phyloP scores from a whole-genome alignment of 2,329 filamentous ascomycete genomes.

The Phaeosphaeriaceae sp. region DNA sequence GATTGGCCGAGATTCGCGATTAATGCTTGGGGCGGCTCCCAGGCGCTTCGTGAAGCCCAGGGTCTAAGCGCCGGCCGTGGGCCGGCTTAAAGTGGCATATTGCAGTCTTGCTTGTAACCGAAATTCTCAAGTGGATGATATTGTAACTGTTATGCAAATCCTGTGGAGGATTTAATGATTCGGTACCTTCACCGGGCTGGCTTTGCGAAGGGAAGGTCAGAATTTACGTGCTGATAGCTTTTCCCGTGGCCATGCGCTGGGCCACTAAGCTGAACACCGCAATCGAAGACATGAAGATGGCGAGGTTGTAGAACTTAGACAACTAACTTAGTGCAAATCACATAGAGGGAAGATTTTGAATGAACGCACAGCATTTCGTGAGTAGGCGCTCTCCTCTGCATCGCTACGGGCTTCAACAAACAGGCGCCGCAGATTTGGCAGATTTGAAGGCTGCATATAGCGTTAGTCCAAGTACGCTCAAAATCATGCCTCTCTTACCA shows the following conservation, averaged over 20 bases:
- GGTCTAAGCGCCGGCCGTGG: constrained; percentile 3
- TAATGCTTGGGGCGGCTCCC: background rate
- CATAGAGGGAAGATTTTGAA: background rate
- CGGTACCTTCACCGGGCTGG: background rate
- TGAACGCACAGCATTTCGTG: constrained; percentile 79
- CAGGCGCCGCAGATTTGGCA: constrained; percentile 93
- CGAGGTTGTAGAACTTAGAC: constrained; percentile 90
- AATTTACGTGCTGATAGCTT: background rate
- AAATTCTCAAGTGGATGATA: background rate
- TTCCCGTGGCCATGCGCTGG: constrained; percentile 71
- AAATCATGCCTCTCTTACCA: constrained; percentile 16
- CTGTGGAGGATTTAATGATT: background rate
- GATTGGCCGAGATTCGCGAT: background rate
- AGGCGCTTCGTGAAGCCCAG: constrained; percentile 1
- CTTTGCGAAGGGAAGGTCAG: background rate
- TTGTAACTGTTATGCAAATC: background rate
- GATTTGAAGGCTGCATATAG: constrained; percentile 67
- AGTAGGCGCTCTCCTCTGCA: constrained; percentile 92
- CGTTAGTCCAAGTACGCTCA: background rate
- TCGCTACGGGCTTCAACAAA: constrained; percentile 95
- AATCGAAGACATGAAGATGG: constrained; percentile 95
- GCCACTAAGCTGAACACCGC: constrained; percentile 93
- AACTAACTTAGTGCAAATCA: constrained; percentile 2
- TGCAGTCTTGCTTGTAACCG: background rate
- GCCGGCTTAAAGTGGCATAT: background rate